Base-by-base conservation (phyloP, 176 grass and related monocot genomes). In the Eragrostis nindensis region DNA sequence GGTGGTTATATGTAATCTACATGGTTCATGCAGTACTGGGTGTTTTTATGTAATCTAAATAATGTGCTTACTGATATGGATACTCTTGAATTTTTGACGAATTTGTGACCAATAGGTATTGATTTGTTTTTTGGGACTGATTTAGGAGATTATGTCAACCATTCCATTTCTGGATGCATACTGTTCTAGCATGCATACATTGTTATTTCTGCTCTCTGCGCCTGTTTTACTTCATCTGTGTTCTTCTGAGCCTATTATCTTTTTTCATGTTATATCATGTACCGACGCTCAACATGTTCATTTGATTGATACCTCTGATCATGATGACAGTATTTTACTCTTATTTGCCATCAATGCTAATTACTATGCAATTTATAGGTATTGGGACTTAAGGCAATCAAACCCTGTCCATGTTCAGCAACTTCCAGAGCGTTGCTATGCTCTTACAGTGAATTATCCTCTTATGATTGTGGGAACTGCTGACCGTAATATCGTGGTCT, bases 381-480 rank as follows among this genome's bases (percentile, higher is more conserved):
- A 98, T 66, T 98, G 95, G 92, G 95, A 98, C 79, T 91, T 86
- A n/a, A 92, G 95, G 25, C 95, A 94, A 65, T 25, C 87, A 47
- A 89, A 98, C 62, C 92, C 95, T 46, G 95, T 79, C 30, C 95
- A 98, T 91, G 71, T 91, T 59, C 95, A 98, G 71, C 95, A 89
- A 85, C 83, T 94, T 64, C 95, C 95, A 77, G 95, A 94, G 57
- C 83, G 90, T 32, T 92, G 89, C 74, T 94, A 91, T 68, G 74
- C 95, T 77, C 75, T 98, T 72, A 90, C 95, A 62, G 92, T 98
- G 79, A 89, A 82, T 73, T 98, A 98, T 73, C 92, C 92, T 36
- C 87, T 98, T 75, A 94, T 98, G 95, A 93, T 98, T 85, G 92
- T 98, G 80, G 95, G 95, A 62, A 98, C 92, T 43, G 85, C 95